phyloP scores from a whole-genome alignment of 1,139 yeast species.

The Sugiyamaella paludigena region DNA sequence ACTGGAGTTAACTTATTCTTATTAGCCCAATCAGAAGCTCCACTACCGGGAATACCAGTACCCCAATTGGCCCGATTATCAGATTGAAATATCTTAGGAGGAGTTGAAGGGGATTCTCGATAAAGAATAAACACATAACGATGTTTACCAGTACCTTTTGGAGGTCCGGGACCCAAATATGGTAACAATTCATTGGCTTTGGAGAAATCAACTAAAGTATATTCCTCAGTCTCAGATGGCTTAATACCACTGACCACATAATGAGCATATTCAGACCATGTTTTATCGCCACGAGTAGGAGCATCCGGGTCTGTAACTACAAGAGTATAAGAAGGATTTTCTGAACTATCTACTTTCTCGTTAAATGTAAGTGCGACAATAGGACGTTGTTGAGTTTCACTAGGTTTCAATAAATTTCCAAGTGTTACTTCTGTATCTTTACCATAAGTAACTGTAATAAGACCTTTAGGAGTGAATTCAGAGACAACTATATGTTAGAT shows the following conservation, averaged over 20 bases:
- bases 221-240: constrained; percentile 43
- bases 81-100: constrained; percentile 41
- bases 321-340: constrained; percentile 62
- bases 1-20: constrained; percentile 63
- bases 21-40: constrained; percentile 72
- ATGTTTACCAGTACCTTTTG: constrained; percentile 77
- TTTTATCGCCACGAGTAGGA: constrained; percentile 75
- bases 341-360: constrained; percentile 28
- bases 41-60: constrained; percentile 69
- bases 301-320: constrained; percentile 94
- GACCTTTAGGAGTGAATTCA: constrained; percentile 38
- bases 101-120: constrained; percentile 47
- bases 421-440: constrained; percentile 64
- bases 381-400: constrained; percentile 66
- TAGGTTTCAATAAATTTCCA: constrained; percentile 70
- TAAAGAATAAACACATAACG: constrained; percentile 74
- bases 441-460: constrained; percentile 48
- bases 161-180: constrained; percentile 84
- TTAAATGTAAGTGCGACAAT: constrained; percentile 64
- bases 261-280: constrained; percentile 87
- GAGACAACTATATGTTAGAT: constrained; percentile 28
- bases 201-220: constrained; percentile 34
- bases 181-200: constrained; percentile 40
- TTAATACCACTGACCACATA: constrained; percentile 66
- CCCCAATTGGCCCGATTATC: constrained; percentile 82